phyloP scores from a whole-genome alignment of 2,329 filamentous ascomycete genomes.

The Neonectria neomacrospora region DNA sequence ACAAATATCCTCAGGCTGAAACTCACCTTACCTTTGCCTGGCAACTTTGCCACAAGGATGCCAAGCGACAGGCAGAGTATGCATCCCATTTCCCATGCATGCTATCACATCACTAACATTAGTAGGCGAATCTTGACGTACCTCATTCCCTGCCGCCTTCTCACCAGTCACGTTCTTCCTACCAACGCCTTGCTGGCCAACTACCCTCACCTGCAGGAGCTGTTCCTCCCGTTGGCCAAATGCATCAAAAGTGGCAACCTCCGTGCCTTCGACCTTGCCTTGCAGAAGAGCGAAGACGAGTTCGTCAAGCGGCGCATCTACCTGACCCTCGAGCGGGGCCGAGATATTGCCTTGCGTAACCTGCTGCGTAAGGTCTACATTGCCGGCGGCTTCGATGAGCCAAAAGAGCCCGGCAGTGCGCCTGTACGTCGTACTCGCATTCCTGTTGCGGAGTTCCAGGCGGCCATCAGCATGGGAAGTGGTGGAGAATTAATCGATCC shows the following conservation, averaged over 20 bases:
- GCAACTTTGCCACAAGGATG: slow-evolving; percentile 79
- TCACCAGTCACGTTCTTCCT: slow-evolving; percentile 88
- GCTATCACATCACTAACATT: slow-evolving; percentile 37
- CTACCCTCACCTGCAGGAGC: slow-evolving; percentile 78
- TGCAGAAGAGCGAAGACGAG: slow-evolving; percentile 85
- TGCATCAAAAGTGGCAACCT: slow-evolving; percentile 89
- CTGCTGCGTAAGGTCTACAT: slow-evolving; percentile 92
- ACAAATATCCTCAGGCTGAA: slow-evolving; percentile 69
- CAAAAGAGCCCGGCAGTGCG: slow-evolving; percentile 73
- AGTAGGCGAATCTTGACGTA: slow-evolving; percentile 89
- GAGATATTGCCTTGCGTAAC: slow-evolving; percentile 92
- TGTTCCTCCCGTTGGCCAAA: slow-evolving; percentile 81
- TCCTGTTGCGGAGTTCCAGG: slow-evolving; percentile 83
- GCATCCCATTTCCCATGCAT: slow-evolving; percentile 39
- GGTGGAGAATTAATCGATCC: slow-evolving; percentile 75
- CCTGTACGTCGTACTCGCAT: slow-evolving; percentile 79
- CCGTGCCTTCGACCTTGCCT: slow-evolving; percentile 82
- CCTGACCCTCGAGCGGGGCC: slow-evolving; percentile 89
- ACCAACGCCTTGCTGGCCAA: slow-evolving; percentile 75
- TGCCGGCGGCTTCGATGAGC: slow-evolving; percentile 81
- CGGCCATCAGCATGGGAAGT: slow-evolving; percentile 81
- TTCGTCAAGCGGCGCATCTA: slow-evolving; percentile 96
- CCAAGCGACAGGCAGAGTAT: slow-evolving; percentile 83
- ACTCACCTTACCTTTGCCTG: slow-evolving; percentile 83
- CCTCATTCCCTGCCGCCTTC: slow-evolving; percentile 89